Conservation (phyloP, 345 rosid species). For the Citrus glauca region DNA sequence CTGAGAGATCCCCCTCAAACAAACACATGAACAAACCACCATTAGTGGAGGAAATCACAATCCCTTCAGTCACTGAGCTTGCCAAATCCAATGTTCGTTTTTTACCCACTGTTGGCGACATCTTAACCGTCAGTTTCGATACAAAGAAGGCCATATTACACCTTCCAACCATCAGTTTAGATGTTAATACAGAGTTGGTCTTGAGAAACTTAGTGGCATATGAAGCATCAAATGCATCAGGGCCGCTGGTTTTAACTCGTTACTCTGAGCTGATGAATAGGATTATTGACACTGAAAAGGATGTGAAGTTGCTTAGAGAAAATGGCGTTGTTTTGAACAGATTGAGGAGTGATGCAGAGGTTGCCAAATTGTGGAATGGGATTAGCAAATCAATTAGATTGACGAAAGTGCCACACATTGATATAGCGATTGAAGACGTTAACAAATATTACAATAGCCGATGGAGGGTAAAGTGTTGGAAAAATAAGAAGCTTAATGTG, state of each 20-base stretch:
- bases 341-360: slow-evolving; percentile 49
- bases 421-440: slow-evolving; percentile 65
- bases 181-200: slow-evolving; percentile 51
- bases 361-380: slow-evolving; percentile 71
- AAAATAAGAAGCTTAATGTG: slow-evolving; percentile 37
- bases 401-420: slow-evolving; percentile 57
- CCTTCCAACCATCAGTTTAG: slow-evolving; percentile 54
- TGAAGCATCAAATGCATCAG: slow-evolving; percentile 35
- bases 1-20: background rate
- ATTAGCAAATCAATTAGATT: slow-evolving; percentile 61
- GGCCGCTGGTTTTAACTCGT: slow-evolving; percentile 29
- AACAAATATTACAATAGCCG: slow-evolving; percentile 48
- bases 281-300: slow-evolving; percentile 58
- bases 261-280: slow-evolving; percentile 77
- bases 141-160: slow-evolving; percentile 26
- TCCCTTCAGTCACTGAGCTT: slow-evolving; percentile 57
- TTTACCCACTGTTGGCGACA: slow-evolving; percentile 18
- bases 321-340: slow-evolving; percentile 29
- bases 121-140: slow-evolving; percentile 38
- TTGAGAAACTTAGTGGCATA: slow-evolving; percentile 13
- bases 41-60: slow-evolving; percentile 59
- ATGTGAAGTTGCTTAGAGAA: slow-evolving; percentile 61
- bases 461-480: slow-evolving; percentile 49
- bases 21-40: slow-evolving; percentile 37
- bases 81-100: slow-evolving; percentile 5